Conservation (phyloP, 108 stramenopile genomes). For the Epithemia pelagica region DNA sequence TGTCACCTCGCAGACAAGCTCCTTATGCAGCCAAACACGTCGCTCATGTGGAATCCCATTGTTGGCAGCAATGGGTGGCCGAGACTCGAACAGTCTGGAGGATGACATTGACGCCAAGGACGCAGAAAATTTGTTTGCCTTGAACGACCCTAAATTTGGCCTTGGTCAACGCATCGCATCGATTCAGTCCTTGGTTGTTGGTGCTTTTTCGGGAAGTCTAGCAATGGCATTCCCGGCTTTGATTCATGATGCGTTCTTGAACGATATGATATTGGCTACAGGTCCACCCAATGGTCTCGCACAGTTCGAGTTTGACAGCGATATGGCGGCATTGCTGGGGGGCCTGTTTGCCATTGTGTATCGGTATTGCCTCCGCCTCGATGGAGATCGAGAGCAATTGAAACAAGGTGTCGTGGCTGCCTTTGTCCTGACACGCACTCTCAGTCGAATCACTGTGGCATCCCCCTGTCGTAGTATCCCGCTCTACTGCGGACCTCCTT, state of each 20-base stretch:
- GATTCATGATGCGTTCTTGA: slow-evolving; percentile 31
- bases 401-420: slow-evolving; percentile 71
- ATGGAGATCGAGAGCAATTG: slow-evolving; percentile 58
- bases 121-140: background rate
- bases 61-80: too few relatives aligned
- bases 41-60: too few relatives aligned
- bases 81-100: too few relatives aligned
- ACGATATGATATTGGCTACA: background rate
- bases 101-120: background rate
- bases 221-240: slow-evolving; percentile 46
- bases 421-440: slow-evolving; percentile 63
- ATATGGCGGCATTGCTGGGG: slow-evolving; percentile 52
- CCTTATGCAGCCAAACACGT: too few relatives aligned
- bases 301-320: slow-evolving; percentile 75
- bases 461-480: slow-evolving; percentile 52
- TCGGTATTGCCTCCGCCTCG: slow-evolving; percentile 59
- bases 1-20: too few relatives aligned
- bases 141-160: slow-evolving; percentile 53
- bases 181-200: slow-evolving; percentile 49
- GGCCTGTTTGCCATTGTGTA: slow-evolving; percentile 81
- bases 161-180: slow-evolving; percentile 66
- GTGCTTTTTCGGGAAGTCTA: slow-evolving; percentile 52
- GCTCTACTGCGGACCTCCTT: slow-evolving; percentile 61
- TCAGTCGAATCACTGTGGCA: slow-evolving; percentile 44
- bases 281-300: slow-evolving; percentile 29